Evolutionary conservation across 2,329 filamentous ascomycete genomes (phyloP), one percentile per base, ranked within the genome.

Genomic region (Akanthomyces uredinophilus): DNA sequence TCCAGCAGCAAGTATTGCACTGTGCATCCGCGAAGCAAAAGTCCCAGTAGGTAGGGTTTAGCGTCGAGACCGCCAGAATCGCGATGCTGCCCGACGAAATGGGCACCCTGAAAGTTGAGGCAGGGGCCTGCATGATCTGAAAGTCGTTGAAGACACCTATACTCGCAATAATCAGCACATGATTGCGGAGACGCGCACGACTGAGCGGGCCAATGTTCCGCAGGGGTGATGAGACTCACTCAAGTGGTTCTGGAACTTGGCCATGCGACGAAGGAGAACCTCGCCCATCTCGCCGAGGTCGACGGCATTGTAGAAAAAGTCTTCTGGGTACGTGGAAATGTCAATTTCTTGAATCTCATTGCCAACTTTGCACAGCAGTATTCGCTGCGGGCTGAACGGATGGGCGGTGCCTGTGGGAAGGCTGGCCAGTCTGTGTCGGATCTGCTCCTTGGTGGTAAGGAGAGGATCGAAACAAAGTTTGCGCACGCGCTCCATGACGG

Each of bases 201-300:
- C 35, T 11, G 18, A 37, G 29, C 29, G 16, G 29, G 37, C 43
- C 16, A 35, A 7, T 16, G 3, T n/a, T 10, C 18, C 29, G 32
- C 14, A 8, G 4, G 52, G 51, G 7, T 62, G 52, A 4, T 60
- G 56, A 13, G n/a, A 51, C 61, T 7, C 39, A 64, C 63, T 44
- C 3, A 63, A 29, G 35, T 63, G 43, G 3, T n/a, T 27, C 4
- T 46, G 16, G 56, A 64, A 66, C 41, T 54, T 55, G 20, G 39
- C 55, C 65, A 66, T 66, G 57, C 65, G 62, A 13, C 63, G 50
- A 44, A 64, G 53, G 20, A 66, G 64, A 32, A 60, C 59, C 52
- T 67, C 63, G 3, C 65, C 65, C 64, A 66, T 66, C 51, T 65
- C 64, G 11, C 64, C 65, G 22, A 66, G 60, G 41, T 66, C 65